Base-by-base conservation (phyloP, 805 yeast genomes). In the Pichia cabralensis region DNA sequence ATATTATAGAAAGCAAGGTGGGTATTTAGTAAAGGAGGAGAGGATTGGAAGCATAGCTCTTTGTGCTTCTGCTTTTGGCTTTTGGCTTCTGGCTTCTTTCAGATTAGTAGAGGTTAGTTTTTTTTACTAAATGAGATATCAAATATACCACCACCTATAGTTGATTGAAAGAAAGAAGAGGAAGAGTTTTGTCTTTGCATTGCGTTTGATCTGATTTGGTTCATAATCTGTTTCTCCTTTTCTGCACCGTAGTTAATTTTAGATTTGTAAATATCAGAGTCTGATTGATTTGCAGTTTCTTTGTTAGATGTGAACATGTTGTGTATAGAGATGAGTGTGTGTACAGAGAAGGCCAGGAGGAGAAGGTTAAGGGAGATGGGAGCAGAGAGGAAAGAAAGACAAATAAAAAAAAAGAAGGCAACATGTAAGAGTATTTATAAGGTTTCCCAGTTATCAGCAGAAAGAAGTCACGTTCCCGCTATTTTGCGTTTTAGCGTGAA, bases 211-310 rank as follows among this genome's bases (percentile, higher is more conserved):
- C 62, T 55, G 31, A 58, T 58, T 47, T 56, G 55, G 45, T 56
- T 58, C 59, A 58, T 50, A 39, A 58, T 56, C 38, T 57, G 62
- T 52, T 55, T 55, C 44, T 58, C 62, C 53, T 58, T 58, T 47
- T 58, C 62, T 40, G 62, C 62, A 44, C 62, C 62, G 40, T 44
- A 58, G 45, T 53, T 53, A 26, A 57, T 44, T 47, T 45, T 55
- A 13, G 58, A 49, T 40, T 52, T 54, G 36, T 42, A 43, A 33
- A 45, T 56, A 34, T 54, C 59, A 8, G 57, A 46, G 35, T 52
- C 56, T n/a, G 57, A 48, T 36, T 39, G 44, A 43, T 50, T 53
- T 43, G 55, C 59, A 27, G 51, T 45, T 41, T 48, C 45, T 40
- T 43, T 39, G 22, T 49, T 49, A 29, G 31, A 41, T 14, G 54